Conservation (phyloP, 1,139 yeast genomes). For the Wickerhamomyces sp. region DNA sequence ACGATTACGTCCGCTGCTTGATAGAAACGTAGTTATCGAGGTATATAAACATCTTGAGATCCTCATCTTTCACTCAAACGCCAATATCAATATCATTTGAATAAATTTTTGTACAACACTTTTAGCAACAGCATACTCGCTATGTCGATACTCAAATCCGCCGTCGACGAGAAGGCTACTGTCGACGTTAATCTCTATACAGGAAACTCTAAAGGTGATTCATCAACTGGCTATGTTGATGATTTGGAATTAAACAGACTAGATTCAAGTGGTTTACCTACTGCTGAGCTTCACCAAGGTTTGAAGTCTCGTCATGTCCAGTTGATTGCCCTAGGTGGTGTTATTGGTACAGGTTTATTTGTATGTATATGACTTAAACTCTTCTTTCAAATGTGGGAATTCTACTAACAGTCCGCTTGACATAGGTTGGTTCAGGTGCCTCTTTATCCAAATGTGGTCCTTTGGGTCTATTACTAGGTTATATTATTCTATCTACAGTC, state of each 20-base stretch:
- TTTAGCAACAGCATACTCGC: too few relatives aligned
- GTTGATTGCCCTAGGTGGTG: constrained; percentile 48
- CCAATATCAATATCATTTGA: too few relatives aligned
- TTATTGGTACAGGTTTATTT: constrained; percentile 47
- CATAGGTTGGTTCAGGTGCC: constrained; percentile 38
- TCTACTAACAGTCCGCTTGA: neutral
- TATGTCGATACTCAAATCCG: too few relatives aligned
- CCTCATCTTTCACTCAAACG: too few relatives aligned
- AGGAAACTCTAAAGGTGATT: constrained; percentile 1
- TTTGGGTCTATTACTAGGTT: constrained; percentile 40
- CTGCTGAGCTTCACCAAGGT: constrained; percentile 3
- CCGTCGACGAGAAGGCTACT: neutral
- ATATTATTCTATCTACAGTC: constrained; percentile 42
- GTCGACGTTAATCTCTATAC: neutral
- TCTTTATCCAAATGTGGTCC: constrained; percentile 43
- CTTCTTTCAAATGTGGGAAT: neutral
- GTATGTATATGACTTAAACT: neutral
- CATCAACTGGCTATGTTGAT: constrained; percentile 4
- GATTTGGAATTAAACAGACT: neutral
- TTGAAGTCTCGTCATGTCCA: constrained; percentile 46
- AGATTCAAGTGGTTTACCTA: too few relatives aligned
- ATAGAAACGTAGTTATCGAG: too few relatives aligned
- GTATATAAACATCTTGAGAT: too few relatives aligned
- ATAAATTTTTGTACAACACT: too few relatives aligned
- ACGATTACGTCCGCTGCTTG: too few relatives aligned